Conservation (phyloP, 331 rosid genomes). For the Malus hybrid region DNA sequence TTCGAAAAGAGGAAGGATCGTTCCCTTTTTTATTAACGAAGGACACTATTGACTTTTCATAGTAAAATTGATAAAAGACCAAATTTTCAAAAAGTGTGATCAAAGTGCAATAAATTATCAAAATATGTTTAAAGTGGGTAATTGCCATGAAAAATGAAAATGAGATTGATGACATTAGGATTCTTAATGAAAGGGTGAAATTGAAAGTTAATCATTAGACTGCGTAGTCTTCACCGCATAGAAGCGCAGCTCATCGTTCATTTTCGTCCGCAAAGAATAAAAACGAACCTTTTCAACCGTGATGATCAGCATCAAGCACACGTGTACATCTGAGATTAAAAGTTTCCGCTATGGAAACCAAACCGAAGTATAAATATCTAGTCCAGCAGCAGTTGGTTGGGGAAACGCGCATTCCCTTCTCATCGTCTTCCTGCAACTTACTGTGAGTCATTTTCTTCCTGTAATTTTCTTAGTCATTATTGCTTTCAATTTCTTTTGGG, state of each 20-base stretch:
- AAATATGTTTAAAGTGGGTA: no score
- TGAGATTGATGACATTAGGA: no score
- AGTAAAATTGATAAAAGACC: no score
- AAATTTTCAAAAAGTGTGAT: no score
- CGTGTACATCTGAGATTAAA: background rate
- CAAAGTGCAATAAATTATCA: no score
- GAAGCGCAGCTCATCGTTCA: background rate
- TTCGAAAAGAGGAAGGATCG: no score
- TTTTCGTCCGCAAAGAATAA: background rate
- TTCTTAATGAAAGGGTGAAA: no score
- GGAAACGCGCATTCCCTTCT: background rate
- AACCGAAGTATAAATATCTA: background rate
- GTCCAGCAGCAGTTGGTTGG: background rate
- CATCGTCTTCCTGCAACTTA: background rate
- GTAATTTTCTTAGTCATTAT: background rate
- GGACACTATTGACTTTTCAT: no score
- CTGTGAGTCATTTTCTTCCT: conserved; percentile 12
- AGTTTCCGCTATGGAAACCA: background rate
- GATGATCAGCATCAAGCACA: background rate
- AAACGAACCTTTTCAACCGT: background rate
- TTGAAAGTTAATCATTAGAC: background rate
- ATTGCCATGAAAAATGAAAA: no score
- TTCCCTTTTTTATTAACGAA: no score
- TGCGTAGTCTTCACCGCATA: background rate
- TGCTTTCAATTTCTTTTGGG: background rate